A percentile compares a stretch with the other conserved stretches of the same genome.
Conservation (phyloP, 129 eudicot species). For the Solidago caesia region DNA sequence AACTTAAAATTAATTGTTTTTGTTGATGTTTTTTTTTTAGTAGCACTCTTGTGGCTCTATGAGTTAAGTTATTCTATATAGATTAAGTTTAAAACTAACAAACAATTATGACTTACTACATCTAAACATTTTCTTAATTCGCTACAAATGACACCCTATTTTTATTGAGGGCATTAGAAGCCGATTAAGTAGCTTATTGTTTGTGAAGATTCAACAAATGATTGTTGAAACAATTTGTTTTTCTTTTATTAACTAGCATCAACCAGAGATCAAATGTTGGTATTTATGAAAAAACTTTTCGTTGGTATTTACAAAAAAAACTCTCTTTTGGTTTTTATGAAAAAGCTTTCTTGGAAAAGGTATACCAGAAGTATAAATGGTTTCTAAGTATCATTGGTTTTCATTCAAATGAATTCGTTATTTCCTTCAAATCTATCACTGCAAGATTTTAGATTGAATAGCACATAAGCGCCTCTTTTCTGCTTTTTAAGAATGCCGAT, state of each 20-base stretch:
- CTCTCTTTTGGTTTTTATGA: background rate
- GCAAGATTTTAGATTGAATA: background rate
- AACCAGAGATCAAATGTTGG: background rate
- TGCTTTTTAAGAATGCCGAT: background rate
- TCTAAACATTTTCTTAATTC: too few relatives aligned
- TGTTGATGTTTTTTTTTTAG: background rate
- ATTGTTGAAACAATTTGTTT: background rate
- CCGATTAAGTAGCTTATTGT: background rate
- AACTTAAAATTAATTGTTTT: background rate
- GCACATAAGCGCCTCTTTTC: background rate
- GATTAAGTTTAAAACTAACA: too few relatives aligned
- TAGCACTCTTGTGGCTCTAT: too few relatives aligned
- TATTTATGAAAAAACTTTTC: background rate
- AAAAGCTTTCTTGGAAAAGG: background rate
- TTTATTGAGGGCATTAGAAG: background rate
- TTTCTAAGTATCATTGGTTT: background rate
- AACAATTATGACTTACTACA: too few relatives aligned
- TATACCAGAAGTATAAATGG: background rate
- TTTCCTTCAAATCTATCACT: background rate
- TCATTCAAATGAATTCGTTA: background rate
- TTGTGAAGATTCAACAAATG: background rate
- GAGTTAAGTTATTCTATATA: too few relatives aligned
- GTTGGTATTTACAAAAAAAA: background rate
- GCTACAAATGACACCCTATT: background rate
- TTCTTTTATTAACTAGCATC: background rate